These are phyloP conservation scores for Pontederia crassipes DNA, from an alignment of 176 grass and related monocot species.

Conservation along the genomic window DNA sequence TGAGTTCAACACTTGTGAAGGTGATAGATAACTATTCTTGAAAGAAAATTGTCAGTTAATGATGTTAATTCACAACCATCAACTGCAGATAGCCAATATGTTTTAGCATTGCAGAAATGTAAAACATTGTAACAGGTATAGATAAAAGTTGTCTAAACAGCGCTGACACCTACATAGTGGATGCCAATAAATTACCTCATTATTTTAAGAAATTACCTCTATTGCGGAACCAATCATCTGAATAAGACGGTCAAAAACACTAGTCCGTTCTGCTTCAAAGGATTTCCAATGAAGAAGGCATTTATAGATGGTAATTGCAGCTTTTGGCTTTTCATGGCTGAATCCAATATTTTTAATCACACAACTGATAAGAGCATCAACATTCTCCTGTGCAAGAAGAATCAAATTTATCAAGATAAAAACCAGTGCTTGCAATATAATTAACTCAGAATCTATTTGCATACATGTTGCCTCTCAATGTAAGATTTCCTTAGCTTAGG, in stretches of 20 bases:
- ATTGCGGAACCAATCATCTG: constrained; percentile 95
- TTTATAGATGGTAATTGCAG: constrained; percentile 89
- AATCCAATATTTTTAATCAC: constrained; percentile 74
- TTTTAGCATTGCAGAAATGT: too few relatives aligned
- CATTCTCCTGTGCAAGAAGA: constrained; percentile 56
- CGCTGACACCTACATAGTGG: not conserved
- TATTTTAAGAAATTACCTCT: constrained; percentile 44
- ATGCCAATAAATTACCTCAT: constrained; percentile 2
- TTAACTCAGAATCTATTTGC: constrained; percentile 17
- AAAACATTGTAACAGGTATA: not conserved
- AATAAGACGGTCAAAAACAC: constrained; percentile 94
- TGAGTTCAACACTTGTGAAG: too few relatives aligned
- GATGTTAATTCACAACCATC: too few relatives aligned
- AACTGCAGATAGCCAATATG: too few relatives aligned
- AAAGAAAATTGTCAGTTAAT: too few relatives aligned
- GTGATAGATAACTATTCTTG: too few relatives aligned
- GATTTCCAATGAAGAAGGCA: constrained; percentile 98
- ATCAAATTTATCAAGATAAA: not conserved
- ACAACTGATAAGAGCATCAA: constrained; percentile 76
- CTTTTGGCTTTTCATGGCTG: constrained; percentile 73
- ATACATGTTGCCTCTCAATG: constrained; percentile 74
- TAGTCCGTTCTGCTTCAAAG: constrained; percentile 88
- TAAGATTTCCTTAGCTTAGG: constrained; percentile 49
- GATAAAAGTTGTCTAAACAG: not conserved
- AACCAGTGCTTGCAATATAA: not conserved